Base-by-base conservation (phyloP, 1,139 yeast species). In the Pichia sp. region DNA sequence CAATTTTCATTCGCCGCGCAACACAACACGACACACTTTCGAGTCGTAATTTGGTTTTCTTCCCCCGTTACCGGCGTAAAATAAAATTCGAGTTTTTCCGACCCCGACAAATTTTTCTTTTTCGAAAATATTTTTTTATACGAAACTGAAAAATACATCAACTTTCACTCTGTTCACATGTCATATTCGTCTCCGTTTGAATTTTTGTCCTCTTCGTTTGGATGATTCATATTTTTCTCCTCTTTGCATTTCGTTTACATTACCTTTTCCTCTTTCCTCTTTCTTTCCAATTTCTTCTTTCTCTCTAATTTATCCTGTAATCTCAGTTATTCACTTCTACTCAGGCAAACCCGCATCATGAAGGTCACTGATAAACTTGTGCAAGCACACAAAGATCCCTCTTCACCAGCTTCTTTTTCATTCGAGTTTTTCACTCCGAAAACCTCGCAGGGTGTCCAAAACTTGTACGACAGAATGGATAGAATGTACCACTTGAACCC, bases 381-480 rank as follows among this genome's bases (percentile, higher is more conserved):
- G 38, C 73, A 66, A 55, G 76, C 79, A 26, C 80, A 75, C 52
- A 38, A 39, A 35, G 49, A 44, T 27, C 48, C 42, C 10, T 42
- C 46, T 27, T 64, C 55, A 52, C 74, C 57, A 52, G 79, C 95
- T 4, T 86, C 97, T 4, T 92, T 86, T 64, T 90, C 97, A 42
- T 92, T 90, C 59, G 98, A 92, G 70, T 92, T 86, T 68, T 92
- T 92, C 63, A 96, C 92, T n/a, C 98, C 98, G 39, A 92, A 92
- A 69, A 92, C 98, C 1, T 74, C 94, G 28, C 97, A 92, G 64
- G 98, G 98, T 62, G 94, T 90, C 33, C 96, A 90, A 64, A 92
- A 92, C 61, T 72, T 92, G 48, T 92, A 90, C 66, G 98, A 92
- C 64, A 77, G 98, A 62, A 92, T 92, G 94, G 97, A 92, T 61